phyloP scores from a whole-genome alignment of 352 stramenopile genomes.

The Phytophthora pinifolia region DNA sequence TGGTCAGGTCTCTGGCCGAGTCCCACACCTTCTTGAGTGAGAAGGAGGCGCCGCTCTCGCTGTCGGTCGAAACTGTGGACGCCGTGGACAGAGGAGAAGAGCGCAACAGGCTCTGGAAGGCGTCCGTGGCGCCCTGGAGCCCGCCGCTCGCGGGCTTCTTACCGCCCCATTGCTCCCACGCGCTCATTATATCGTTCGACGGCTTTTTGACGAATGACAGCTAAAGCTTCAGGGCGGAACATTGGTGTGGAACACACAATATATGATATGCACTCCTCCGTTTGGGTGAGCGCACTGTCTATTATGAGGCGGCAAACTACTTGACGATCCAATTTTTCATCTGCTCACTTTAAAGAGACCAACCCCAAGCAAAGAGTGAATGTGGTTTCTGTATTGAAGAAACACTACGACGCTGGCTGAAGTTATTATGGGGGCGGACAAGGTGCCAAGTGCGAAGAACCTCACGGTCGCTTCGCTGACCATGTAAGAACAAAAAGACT shows the following conservation, averaged over 20 bases:
- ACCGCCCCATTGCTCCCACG: constrained; percentile 73
- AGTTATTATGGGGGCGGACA: too few species aligned
- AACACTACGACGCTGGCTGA: too few species aligned
- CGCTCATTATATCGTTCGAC: constrained; percentile 31
- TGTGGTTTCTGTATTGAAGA: too few species aligned
- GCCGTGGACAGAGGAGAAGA: constrained; percentile 48
- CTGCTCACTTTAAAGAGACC: too few species aligned
- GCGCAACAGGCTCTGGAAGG: constrained; percentile 54
- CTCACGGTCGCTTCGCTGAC: too few species aligned
- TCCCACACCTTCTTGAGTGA: constrained; percentile 67
- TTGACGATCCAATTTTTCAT: too few species aligned
- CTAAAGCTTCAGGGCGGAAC: constrained; percentile 9
- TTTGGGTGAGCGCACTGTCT: too few species aligned
- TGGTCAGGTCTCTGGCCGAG: constrained; percentile 57
- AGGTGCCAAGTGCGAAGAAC: too few species aligned
- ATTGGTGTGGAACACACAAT: constrained; percentile 1
- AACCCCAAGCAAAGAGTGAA: too few species aligned
- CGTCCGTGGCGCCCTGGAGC: constrained; percentile 42
- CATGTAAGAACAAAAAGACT: too few species aligned
- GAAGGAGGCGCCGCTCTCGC: constrained; percentile 21
- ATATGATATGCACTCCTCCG: background rate
- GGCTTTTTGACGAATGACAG: constrained; percentile 7
- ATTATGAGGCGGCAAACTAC: too few species aligned
- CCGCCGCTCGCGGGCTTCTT: constrained; percentile 48
- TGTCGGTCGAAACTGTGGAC: constrained; percentile 36